These are phyloP conservation scores for Apiospora phragmitis DNA, from an alignment of 2,329 filamentous ascomycete genomes.

Conservation along the genomic window DNA sequence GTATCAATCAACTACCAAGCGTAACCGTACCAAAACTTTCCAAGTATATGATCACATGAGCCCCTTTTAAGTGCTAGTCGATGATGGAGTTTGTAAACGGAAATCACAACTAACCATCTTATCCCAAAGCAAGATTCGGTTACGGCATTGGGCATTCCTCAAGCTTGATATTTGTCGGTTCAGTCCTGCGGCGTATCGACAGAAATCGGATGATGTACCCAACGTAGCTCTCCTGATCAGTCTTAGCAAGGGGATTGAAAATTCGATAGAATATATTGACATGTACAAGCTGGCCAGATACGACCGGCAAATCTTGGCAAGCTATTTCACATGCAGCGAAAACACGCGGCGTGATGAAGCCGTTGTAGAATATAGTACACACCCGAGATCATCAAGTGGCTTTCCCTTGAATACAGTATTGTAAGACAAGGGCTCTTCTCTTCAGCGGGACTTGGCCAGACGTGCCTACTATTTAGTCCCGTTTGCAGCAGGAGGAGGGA, in stretches of 20 bases:
- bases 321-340: background rate
- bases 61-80: background rate
- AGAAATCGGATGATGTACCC: background rate
- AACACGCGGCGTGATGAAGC: background rate
- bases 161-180: background rate
- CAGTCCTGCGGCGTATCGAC: background rate
- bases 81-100: background rate
- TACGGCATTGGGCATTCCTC: background rate
- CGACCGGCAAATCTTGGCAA: background rate
- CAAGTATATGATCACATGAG: background rate
- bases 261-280: background rate
- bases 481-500: background rate
- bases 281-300: background rate
- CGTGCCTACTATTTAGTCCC: background rate
- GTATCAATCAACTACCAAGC: conserved; percentile 11
- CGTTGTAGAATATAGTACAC: background rate
- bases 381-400: background rate
- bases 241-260: background rate
- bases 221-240: background rate
- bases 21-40: conserved; percentile 14
- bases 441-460: background rate
- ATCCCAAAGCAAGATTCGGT: background rate
- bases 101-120: background rate
- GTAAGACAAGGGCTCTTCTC: too few relatives aligned
- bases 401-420: background rate